A percentile compares a stretch with the other conserved stretches of the same genome.
phyloP scores from a whole-genome alignment of 306 rosid genomes.

The Trifolium subterraneum region DNA sequence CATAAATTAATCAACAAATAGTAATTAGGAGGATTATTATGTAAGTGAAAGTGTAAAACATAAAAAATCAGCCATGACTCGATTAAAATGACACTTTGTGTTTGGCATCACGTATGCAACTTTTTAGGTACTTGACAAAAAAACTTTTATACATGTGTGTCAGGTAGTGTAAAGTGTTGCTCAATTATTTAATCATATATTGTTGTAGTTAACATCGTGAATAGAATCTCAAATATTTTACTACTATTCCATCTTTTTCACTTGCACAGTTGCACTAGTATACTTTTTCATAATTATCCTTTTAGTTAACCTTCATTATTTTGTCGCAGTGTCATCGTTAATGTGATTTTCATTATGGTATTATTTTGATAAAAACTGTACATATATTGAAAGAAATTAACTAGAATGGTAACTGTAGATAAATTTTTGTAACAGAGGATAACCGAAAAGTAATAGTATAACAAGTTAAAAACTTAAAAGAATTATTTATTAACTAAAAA shows the following conservation, averaged over 20 bases:
- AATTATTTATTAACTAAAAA: too few relatives aligned
- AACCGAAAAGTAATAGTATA: too few relatives aligned
- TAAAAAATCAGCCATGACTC: conserved; percentile 23
- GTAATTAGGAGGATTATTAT: not conserved
- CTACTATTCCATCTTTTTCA: not conserved
- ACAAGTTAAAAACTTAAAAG: too few relatives aligned
- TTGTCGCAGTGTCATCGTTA: too few relatives aligned
- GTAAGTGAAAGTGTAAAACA: conserved; percentile 4
- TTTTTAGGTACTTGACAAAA: conserved; percentile 16
- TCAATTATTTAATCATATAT: not conserved
- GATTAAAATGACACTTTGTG: conserved; percentile 6
- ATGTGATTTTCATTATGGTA: too few relatives aligned
- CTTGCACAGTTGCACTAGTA: not conserved
- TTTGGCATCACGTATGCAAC: conserved; percentile 12
- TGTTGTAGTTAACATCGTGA: not conserved
- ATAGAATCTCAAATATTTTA: not conserved
- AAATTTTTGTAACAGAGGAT: too few relatives aligned
- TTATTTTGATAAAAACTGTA: too few relatives aligned
- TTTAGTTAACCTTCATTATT: too few relatives aligned
- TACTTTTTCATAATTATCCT: too few relatives aligned
- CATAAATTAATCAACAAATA: not conserved
- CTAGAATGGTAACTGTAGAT: too few relatives aligned
- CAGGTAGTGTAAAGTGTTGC: not conserved
- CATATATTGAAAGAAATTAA: too few relatives aligned
- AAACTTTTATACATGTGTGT: not conserved